Percentiles rank a stretch among this genome's conserved stretches.
phyloP scores from a whole-genome alignment of 1,139 yeast species.

The Diutina mesorugosa region DNA sequence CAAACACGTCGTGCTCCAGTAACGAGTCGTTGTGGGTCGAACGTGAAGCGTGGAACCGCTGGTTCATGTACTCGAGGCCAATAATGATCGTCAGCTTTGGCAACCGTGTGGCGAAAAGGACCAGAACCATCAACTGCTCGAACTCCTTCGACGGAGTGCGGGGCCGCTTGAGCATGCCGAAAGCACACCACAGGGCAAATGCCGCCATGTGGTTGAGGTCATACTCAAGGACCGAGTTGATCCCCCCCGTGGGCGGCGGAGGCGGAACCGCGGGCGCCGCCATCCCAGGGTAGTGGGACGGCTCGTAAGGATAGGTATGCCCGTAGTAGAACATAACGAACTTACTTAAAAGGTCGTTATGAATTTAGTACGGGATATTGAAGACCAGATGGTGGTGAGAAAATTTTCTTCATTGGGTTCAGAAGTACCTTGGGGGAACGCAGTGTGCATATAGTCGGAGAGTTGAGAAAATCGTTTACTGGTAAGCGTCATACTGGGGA shows the following conservation, averaged over 20 bases:
- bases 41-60: slow-evolving; percentile 16
- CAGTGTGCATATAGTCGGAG: neutral
- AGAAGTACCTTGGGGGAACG: neutral
- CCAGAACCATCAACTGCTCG: slow-evolving; percentile 48
- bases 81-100: slow-evolving; percentile 72
- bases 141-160: slow-evolving; percentile 42
- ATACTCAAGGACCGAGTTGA: slow-evolving; percentile 65
- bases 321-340: slow-evolving; percentile 3
- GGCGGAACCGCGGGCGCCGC: neutral
- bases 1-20: slow-evolving; percentile 36
- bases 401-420: neutral
- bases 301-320: neutral
- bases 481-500: neutral
- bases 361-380: neutral
- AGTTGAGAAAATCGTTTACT: neutral
- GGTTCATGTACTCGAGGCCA: slow-evolving; percentile 63
- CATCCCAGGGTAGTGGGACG: neutral
- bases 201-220: slow-evolving; percentile 67
- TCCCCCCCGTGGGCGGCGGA: slow-evolving; percentile 1
- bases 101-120: slow-evolving; percentile 72
- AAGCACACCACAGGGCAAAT: slow-evolving; percentile 56
- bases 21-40: slow-evolving; percentile 7
- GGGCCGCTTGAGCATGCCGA: slow-evolving; percentile 41
- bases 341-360: slow-evolving; percentile 2
- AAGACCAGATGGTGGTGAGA: slow-evolving; percentile 1